phyloP scores from a whole-genome alignment of 257 asterid species.

The Nicotiana undulata region DNA sequence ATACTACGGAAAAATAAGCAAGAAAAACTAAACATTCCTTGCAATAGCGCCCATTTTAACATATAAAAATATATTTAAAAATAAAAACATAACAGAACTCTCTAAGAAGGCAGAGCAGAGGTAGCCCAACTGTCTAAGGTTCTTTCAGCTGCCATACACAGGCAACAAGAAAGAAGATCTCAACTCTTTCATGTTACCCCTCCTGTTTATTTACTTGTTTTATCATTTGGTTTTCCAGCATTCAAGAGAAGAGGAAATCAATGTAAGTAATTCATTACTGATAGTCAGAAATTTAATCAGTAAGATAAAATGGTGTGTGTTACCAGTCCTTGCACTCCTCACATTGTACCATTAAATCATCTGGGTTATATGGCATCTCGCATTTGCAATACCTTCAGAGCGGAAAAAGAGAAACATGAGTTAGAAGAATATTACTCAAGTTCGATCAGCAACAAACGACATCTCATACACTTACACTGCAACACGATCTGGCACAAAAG shows the following conservation, averaged over 20 bases:
- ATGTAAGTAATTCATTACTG: neutral
- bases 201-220: neutral
- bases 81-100: neutral
- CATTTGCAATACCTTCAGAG: slow-evolving; percentile 66
- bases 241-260: neutral
- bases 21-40: neutral
- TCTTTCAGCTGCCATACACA: neutral
- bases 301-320: neutral
- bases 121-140: neutral
- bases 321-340: slow-evolving; percentile 76
- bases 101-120: neutral
- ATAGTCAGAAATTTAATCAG: neutral
- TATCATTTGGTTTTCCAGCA: neutral
- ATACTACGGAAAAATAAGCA: neutral
- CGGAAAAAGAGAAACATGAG: neutral
- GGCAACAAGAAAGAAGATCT: neutral
- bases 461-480: slow-evolving; percentile 46
- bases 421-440: neutral
- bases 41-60: neutral
- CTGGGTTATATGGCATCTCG: slow-evolving; percentile 75
- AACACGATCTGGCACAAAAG: slow-evolving; percentile 52
- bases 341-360: slow-evolving; percentile 63
- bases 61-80: neutral
- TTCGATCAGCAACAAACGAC: neutral
- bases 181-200: neutral